Evolutionary conservation across 495 filamentous ascomycete species (phyloP), one percentile per base, ranked within the genome.

Genomic region (Neurospora africana): DNA sequence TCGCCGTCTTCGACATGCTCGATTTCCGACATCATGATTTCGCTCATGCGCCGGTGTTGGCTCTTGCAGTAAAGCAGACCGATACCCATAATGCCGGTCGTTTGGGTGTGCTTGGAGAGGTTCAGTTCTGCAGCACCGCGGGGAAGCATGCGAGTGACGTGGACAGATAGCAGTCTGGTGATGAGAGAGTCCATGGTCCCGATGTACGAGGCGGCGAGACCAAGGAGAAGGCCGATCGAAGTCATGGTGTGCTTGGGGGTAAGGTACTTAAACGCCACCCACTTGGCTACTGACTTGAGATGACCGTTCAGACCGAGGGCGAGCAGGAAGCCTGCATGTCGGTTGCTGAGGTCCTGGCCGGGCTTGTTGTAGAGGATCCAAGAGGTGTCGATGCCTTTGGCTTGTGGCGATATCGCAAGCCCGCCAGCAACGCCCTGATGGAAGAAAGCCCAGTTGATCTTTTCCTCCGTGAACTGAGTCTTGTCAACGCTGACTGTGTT

Each of bases 361-460:
- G 96, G 95, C 78, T 97, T 98, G 82, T 99, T 99, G 83, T 95
- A 98, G 43, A 97, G 85, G 75, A 99, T 97, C 95, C 95, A 99
- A 0, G 94, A 97, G 2, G 94, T 97, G 75, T 99, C 95, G 72
- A 99, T 97, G 7, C 94, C 93, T 79, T 92, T 94, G 1, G 94
- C 95, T 39, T 93, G 86, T 35, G 89, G 91, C 1, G 96, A 96
- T 69, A 98, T 96, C 40, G 92, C 93, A 68, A 99, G 83, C 10
- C 95, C 95, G 15, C 91, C 91, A 6, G 95, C 89, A 27, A 97
- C 95, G 39, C 95, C 95, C 72, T 94, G 91, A 81, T 99, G 94
- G 83, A 99, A 99, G 81, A 97, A 99, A 0, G 95, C 95, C 95
- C 95, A 99, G 78, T 90, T 91, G 21, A 95, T 91, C 82, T 97